Base-by-base conservation (phyloP, 75 land plant genomes). In the Adiantum capillusveneris region DNA sequence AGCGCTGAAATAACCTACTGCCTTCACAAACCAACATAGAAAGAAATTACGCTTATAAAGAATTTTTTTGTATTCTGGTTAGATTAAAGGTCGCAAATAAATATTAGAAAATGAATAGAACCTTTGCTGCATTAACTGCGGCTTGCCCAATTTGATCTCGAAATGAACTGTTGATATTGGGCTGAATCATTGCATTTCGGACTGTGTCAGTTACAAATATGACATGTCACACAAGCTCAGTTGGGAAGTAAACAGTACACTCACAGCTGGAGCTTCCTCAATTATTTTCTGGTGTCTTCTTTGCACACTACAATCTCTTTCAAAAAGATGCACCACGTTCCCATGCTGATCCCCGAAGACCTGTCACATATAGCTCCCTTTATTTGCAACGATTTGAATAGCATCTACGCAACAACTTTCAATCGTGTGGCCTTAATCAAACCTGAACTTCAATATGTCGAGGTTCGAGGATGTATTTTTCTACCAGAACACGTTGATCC, bases 391-490 rank as follows among this genome's bases (percentile, higher is more conserved):
- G n/a, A n/a, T n/a, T n/a, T n/a, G n/a, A n/a, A n/a, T n/a, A n/a
- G n/a, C n/a, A n/a, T n/a, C n/a, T n/a, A n/a, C n/a, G n/a, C n/a
- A n/a, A n/a, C n/a, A n/a, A n/a, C n/a, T n/a, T n/a, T n/a, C n/a
- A n/a, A n/a, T n/a, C n/a, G n/a, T n/a, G 9, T 34, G 9, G 37
- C 37, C 9, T 31, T 31, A 58, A 6, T 31, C 37, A 43, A 60
- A 91, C 97, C 88, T 93, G 98, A 2, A 93, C 98, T 86, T 93
- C 98, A 26, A 93, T 86, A 64, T 93, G 98, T 27, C 98, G 80
- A 20, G 98, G 98, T 29, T 71, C 62, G 12, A 86, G 73, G 21
- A 93, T 84, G 56, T 93, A 93, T 51, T 93, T 93, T 71, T 93
- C 98, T 25, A 93, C 55, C 31, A 93, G 64, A 26, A 93, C 74